Evolutionary conservation across 345 rosid species (phyloP).

Genomic region (Eucalyptus rudis): DNA sequence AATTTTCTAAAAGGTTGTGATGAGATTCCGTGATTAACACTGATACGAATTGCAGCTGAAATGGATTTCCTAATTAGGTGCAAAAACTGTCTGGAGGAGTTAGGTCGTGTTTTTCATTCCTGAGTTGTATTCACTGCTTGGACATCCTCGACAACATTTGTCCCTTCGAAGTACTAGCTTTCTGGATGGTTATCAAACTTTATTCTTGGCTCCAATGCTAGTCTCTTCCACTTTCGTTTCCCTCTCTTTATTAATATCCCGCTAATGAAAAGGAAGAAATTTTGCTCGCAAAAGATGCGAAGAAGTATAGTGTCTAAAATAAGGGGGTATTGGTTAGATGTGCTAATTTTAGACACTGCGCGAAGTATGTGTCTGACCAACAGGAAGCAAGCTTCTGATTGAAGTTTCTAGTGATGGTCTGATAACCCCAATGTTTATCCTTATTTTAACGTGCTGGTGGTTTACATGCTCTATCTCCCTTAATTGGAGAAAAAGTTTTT

Average conservation of each 20-base stretch:
- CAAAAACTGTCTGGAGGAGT: neutral
- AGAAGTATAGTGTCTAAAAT: too few species aligned
- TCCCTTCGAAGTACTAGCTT: neutral
- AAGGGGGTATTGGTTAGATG: too few species aligned
- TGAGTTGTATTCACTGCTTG: neutral
- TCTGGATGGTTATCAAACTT: neutral
- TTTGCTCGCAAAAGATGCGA: neutral
- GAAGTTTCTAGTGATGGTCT: too few species aligned
- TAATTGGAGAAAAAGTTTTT: too few species aligned
- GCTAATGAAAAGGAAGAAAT: neutral
- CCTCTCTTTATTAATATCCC: neutral
- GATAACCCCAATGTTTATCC: too few species aligned
- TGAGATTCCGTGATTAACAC: neutral
- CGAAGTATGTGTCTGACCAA: too few species aligned
- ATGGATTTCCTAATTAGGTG: neutral
- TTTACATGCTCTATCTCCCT: too few species aligned
- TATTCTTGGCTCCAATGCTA: too few species aligned
- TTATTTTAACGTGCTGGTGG: too few species aligned
- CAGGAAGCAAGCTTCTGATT: too few species aligned
- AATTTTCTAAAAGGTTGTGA: neutral
- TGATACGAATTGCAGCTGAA: neutral
- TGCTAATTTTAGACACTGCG: too few species aligned
- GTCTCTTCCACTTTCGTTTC: too few species aligned
- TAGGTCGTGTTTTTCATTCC: neutral
- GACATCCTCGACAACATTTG: neutral